Base-by-base conservation (phyloP, 148 eudicot genomes). In the Camellia granthamiana region DNA sequence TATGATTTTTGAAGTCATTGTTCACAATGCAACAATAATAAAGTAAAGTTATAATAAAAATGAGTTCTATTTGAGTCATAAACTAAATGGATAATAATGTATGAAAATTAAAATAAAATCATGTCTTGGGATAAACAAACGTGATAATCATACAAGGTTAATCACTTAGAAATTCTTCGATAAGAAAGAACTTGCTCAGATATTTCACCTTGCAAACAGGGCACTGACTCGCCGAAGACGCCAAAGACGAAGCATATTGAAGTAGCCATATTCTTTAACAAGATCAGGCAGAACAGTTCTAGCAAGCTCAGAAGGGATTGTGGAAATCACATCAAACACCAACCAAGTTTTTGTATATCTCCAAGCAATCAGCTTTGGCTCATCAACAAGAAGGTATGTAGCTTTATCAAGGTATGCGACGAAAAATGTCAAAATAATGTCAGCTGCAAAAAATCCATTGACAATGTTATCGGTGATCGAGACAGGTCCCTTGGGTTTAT, bases 211-310 rank as follows among this genome's bases (percentile, higher is more conserved):
- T 71, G 92, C 82, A 77, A 92, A 91, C 93, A 94, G 85, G 55
- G 85, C 83, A 79, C 98, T 87, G 49, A 88, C 97, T 89, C 97
- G 84, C 56, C 92, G 92, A 18, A 94, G 87, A 77, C 98, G 97
- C 98, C 98, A 94, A 64, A 94, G 90, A 43, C 97, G 94, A 42
- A 94, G 91, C 92, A 94, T 85, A 78, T 85, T 91, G 84, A 94
- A 88, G 61, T 83, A 82, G 56, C 94, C 96, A 88, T 90, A 92
- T 30, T 84, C 74, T 79, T 79, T 74, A 9, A 90, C 46, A 81
- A 44, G 69, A 7, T 54, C 2, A 18, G 98, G 94, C 44, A 90
- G 76, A 76, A 90, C 63, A 8, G 16, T 78, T 67, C 73, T 82
- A 4, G 84, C 90, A 65, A 92, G 78, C 80, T 92, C 97, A 42